Evolutionary conservation across 2,329 filamentous ascomycete genomes (phyloP), one percentile per base, ranked within the genome.

Genomic region (Penicillium sp.): DNA sequence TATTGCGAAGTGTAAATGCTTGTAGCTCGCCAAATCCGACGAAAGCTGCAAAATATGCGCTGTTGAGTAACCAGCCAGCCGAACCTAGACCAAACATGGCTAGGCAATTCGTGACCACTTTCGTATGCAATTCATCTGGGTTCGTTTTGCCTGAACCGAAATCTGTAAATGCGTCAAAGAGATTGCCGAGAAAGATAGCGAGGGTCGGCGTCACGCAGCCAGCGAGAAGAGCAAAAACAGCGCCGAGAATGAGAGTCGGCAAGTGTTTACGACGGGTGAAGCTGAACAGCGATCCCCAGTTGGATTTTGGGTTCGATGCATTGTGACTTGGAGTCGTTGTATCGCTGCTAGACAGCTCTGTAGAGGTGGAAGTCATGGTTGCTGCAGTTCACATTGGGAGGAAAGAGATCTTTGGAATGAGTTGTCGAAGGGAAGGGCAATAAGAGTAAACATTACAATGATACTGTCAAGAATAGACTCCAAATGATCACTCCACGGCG

Each of bases 11-110:
- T 31, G 65, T 76, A 20, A 74, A 76, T 0, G 84, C 86, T 49
- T 95, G 86, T 2, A 86, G 54, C 61, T 95, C 89, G 10, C 89
- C 85, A 59, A 92, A 92, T 0, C 75, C 59, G 18, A 90, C 69
- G 80, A 89, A 95, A 0, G 77, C 61, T 1, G 73, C 71, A 51
- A 87, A 81, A 50, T 86, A 84, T 1, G 73, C 57, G 2, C 76
- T 75, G 49, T 84, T 82, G 11, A 81, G 63, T 0, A 87, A 30
- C 78, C 85, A 90, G 31, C 77, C 80, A 0, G 67, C 74, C 0
- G 69, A 59, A 0, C 83, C 86, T 0, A 95, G 61, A 0, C 69
- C 72, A 0, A 79, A 62, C 29, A 95, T 65, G 16, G 78, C 73
- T 16, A 82, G 49, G 31, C 79, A 81, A 66, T 79, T 82, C 28